Conservation (phyloP, 352 stramenopile species). For the Pythium chondricola region DNA sequence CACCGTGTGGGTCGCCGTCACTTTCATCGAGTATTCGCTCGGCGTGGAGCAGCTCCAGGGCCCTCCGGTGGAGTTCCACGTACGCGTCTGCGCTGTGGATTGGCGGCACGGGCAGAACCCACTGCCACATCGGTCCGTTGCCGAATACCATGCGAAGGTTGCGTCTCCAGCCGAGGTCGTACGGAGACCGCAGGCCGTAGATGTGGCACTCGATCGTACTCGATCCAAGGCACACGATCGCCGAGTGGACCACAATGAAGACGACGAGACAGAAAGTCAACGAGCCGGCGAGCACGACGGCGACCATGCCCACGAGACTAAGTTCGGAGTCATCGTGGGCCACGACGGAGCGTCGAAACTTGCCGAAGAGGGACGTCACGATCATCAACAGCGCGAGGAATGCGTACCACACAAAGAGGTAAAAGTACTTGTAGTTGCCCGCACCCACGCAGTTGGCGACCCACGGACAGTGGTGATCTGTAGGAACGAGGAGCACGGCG, state of each 20-base stretch:
- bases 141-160: constrained; percentile 57
- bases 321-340: constrained; percentile 17
- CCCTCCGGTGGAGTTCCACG: constrained; percentile 32
- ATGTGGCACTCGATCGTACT: constrained; percentile 81
- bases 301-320: constrained; percentile 47
- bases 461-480: constrained; percentile 98
- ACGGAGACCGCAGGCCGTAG: constrained; percentile 57
- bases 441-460: constrained; percentile 82
- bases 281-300: constrained; percentile 62
- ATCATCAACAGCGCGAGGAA: constrained; percentile 63
- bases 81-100: constrained; percentile 8
- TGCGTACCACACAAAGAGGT: constrained; percentile 76
- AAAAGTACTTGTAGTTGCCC: constrained; percentile 86
- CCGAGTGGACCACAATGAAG: constrained; percentile 70
- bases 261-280: constrained; percentile 62
- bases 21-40: constrained; percentile 31
- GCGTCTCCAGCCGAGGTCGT: constrained; percentile 55
- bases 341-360: constrained; percentile 32
- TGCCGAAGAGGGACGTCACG: constrained; percentile 40
- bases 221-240: constrained; percentile 52
- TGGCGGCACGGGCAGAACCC: constrained; percentile 39
- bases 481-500: too few species aligned
- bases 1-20: constrained; percentile 34
- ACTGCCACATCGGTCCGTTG: constrained; percentile 40
- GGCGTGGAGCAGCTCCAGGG: constrained; percentile 41